A percentile compares a stretch with the other conserved stretches of the same genome.
These are phyloP conservation scores for Orbilia quercus DNA, from an alignment of 2,329 filamentous ascomycete genomes.

Conservation along the genomic window DNA sequence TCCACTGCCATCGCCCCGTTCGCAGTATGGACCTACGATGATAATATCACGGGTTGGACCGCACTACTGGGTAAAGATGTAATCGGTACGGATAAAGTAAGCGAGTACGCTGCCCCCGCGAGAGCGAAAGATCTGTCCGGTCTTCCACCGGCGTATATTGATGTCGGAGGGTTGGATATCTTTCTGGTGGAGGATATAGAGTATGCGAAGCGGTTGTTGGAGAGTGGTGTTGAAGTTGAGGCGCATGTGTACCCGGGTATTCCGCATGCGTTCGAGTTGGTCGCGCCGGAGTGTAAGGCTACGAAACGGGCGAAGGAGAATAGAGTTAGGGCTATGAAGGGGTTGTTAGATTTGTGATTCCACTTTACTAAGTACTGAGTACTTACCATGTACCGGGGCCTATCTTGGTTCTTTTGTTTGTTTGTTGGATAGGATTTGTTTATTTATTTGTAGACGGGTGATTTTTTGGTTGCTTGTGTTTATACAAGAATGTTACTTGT, in stretches of 20 bases:
- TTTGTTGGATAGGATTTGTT: too few relatives aligned
- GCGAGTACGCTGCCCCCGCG: constrained; percentile 61
- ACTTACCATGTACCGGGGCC: too few relatives aligned
- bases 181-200: constrained; percentile 62
- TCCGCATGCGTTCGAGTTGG: constrained; percentile 63
- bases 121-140: constrained; percentile 61
- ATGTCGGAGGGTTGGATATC: constrained; percentile 63
- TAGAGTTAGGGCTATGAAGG: background rate
- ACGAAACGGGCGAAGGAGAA: constrained; percentile 59
- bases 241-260: constrained; percentile 64
- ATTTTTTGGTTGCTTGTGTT: too few relatives aligned
- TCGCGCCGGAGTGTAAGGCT: constrained; percentile 35
- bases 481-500: too few relatives aligned
- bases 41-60: constrained; percentile 1
- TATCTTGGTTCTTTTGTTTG: too few relatives aligned
- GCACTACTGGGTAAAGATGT: constrained; percentile 27
- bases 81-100: constrained; percentile 60
- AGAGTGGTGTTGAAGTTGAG: constrained; percentile 63
- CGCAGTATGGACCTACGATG: constrained; percentile 61
- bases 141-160: constrained; percentile 63
- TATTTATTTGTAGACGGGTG: too few relatives aligned
- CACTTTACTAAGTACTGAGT: too few relatives aligned
- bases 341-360: too few relatives aligned
- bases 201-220: constrained; percentile 62
- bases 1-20: constrained; percentile 60